Evolutionary conservation across 148 eudicot genomes (phyloP), one percentile per base, ranked within the genome.

Genomic region (Chenopodium suecicum): DNA sequence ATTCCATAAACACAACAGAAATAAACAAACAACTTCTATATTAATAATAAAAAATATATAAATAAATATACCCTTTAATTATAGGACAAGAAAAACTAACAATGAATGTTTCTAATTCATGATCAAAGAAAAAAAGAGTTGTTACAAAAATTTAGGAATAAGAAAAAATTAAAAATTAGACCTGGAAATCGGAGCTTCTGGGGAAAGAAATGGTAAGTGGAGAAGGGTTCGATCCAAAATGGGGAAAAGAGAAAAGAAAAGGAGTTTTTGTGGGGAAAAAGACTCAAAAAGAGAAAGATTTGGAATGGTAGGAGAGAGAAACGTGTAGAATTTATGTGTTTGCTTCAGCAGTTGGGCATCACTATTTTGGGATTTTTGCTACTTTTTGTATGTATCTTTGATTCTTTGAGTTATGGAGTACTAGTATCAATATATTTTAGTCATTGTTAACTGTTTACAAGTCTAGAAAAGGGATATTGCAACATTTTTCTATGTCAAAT

Each of bases 221-320:
- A 50, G 27, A 50, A 74, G 41, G 63, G 77, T 50, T 74, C 17
- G 77, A 74, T 74, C 77, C 77, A 52, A 52, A 50, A 74, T 74
- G 22, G 63, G 56, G 56, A 74, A 62, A 48, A 74, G 77, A 50
- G 77, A 50, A 74, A 73, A 47, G 75, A 72, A 48, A 44, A 71
- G 12, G 54, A 44, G 71, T 9, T 17, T n/a, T 72, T 44, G 22
- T n/a, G 75, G 12, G 20, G 0, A 22, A 19, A 17, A 34, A 34
- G 41, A 34, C 41, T 34, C 41, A 34, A 34, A 14, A 7, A 70
- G 13, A 52, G 56, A 46, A 48, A 25, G 76, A 23, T 73, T 41
- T 46, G 25, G 19, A 13, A n/a, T 17, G 25, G 22, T 37, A 23
- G 48, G 48, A 48, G 73, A 9, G 9, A 29, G 74, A 73, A 32